These are phyloP conservation scores for Aegilops speltoides DNA, from an alignment of 176 grass and related monocot genomes.

Conservation along the genomic window DNA sequence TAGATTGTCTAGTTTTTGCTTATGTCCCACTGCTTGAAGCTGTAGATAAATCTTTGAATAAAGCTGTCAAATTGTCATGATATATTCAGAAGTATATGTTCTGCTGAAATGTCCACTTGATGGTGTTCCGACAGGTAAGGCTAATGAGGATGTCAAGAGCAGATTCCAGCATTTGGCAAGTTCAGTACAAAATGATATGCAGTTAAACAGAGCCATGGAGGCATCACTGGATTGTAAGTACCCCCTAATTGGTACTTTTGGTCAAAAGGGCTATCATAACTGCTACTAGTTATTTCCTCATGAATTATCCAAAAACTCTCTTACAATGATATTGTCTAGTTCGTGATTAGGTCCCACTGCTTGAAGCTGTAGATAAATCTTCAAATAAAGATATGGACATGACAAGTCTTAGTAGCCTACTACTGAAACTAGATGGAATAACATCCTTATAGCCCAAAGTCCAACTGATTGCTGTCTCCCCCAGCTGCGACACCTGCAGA, in stretches of 20 bases:
- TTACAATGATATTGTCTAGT: no score
- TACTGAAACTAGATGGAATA: no score
- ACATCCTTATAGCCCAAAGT: no score
- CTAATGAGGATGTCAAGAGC: constrained; percentile 73
- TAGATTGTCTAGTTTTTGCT: not conserved
- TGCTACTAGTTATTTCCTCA: constrained; percentile 4
- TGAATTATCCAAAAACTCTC: not conserved
- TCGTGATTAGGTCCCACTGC: no score
- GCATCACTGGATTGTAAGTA: constrained; percentile 74
- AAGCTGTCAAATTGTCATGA: constrained; percentile 4
- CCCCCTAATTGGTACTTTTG: not conserved
- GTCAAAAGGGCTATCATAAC: constrained; percentile 46
- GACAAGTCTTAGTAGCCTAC: no score
- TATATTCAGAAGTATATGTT: not conserved
- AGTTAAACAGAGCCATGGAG: constrained; percentile 65
- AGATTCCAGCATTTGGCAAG: constrained; percentile 76
- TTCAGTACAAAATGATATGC: constrained; percentile 72
- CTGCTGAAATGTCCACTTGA: not conserved
- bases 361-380: no score
- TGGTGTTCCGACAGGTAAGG: constrained; percentile 49
- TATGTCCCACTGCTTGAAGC: not conserved
- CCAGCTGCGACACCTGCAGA: no score
- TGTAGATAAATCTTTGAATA: not conserved
- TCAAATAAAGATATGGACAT: no score
- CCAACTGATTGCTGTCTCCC: no score